Percentiles rank a stretch among this genome's conserved stretches.
Conservation (phyloP, 257 asterid species). For the Scutellaria baicalensis region DNA sequence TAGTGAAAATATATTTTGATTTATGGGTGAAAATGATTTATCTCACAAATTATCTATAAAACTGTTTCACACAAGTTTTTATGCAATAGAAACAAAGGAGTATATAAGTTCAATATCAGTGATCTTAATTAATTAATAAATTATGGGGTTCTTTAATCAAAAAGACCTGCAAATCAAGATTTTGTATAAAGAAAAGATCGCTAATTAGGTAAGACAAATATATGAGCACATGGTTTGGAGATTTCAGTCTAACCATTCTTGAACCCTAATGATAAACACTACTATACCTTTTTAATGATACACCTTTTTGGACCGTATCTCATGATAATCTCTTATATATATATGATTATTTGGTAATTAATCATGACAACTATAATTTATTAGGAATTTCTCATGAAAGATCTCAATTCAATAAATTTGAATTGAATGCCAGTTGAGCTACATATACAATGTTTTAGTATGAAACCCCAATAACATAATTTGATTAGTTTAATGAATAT, state of each 20-base stretch:
- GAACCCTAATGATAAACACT: background rate
- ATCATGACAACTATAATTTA: conserved; percentile 7
- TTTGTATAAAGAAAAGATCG: conserved; percentile 11
- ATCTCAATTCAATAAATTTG: background rate
- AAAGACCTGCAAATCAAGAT: conserved; percentile 13
- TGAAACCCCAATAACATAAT: too few relatives aligned
- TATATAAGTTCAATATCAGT: too few relatives aligned
- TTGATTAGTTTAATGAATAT: too few relatives aligned
- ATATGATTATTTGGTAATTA: background rate
- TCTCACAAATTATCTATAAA: too few relatives aligned
- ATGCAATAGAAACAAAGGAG: too few relatives aligned
- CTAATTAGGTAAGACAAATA: conserved; percentile 29
- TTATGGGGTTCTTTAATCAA: background rate
- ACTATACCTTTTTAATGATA: background rate
- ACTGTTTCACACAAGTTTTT: too few relatives aligned
- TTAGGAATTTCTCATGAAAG: background rate
- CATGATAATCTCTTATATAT: background rate
- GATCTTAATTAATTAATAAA: background rate
- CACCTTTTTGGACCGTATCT: conserved; percentile 10
- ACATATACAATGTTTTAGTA: too few relatives aligned
- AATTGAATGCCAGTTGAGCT: too few relatives aligned
- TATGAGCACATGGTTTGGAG: conserved; percentile 34
- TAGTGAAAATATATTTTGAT: too few relatives aligned
- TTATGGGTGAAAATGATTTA: too few relatives aligned
- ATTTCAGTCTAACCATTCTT: conserved; percentile 16